A percentile compares a stretch with the other conserved stretches of the same genome.
phyloP scores from a whole-genome alignment of 2,329 filamentous ascomycete species.

The Fusarium xyrophilum region DNA sequence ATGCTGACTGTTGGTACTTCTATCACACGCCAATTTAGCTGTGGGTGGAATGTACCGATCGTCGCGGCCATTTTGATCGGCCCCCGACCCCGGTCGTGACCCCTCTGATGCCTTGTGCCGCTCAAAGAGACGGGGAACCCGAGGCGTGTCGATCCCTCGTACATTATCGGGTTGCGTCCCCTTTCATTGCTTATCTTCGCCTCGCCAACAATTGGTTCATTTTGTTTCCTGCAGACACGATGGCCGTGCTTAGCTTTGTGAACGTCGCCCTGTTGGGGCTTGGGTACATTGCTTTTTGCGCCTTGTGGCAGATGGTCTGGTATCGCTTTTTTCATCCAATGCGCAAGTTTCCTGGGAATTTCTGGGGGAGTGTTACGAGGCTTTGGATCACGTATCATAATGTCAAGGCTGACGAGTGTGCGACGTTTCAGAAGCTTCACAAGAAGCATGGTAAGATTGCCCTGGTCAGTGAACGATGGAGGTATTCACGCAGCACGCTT shows the following conservation, averaged over 20 bases:
- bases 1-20: too few relatives aligned
- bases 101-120: too few relatives aligned
- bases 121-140: too few relatives aligned
- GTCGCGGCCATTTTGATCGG: too few relatives aligned
- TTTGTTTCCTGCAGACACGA: background rate
- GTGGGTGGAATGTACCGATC: too few relatives aligned
- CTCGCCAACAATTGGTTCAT: conserved; percentile 3
- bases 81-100: too few relatives aligned
- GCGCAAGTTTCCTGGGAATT: conserved; percentile 26
- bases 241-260: conserved; percentile 18
- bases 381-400: conserved; percentile 38
- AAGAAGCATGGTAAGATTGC: conserved; percentile 15
- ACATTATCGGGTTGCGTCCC: background rate
- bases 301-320: conserved; percentile 16
- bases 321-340: conserved; percentile 34
- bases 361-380: conserved; percentile 28
- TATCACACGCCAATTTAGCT: too few relatives aligned
- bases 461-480: fast-evolving
- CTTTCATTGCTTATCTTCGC: conserved; percentile 14
- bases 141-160: background rate
- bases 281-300: conserved; percentile 7
- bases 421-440: conserved; percentile 29
- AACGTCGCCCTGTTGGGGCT: conserved; percentile 12
- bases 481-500: background rate
- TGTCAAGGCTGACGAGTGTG: conserved; percentile 24